Percentiles rank a stretch among this genome's conserved stretches.
Conservation (phyloP, 2,329 filamentous ascomycete genomes). For the Tolypocladium amazonense region DNA sequence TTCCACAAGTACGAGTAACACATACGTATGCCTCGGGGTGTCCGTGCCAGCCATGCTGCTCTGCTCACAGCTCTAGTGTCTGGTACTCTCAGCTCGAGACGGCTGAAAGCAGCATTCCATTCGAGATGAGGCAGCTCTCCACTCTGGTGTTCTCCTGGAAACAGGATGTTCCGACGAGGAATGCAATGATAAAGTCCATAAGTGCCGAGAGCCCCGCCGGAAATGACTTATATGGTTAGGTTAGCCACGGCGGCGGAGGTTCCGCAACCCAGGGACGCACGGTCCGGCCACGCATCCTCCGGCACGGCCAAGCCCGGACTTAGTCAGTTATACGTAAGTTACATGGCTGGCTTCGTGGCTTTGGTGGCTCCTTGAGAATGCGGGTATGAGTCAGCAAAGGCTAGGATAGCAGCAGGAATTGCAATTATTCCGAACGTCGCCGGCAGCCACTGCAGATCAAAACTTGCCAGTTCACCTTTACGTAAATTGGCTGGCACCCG, state of each 20-base stretch:
- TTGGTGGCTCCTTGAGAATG: neutral
- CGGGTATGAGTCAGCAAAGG: too few relatives aligned
- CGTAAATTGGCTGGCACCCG: too few relatives aligned
- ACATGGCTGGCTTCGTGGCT: neutral
- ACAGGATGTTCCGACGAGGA: neutral
- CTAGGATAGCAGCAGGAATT: too few relatives aligned
- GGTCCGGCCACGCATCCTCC: neutral
- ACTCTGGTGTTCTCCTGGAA: neutral
- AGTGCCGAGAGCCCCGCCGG: neutral
- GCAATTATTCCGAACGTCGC: too few relatives aligned
- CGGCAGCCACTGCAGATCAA: too few relatives aligned
- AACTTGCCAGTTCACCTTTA: too few relatives aligned
- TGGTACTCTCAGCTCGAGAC: neutral
- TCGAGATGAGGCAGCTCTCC: too few relatives aligned
- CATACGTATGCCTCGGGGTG: neutral
- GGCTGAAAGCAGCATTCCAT: too few relatives aligned
- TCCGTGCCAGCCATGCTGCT: neutral
- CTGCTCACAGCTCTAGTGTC: neutral
- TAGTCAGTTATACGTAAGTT: neutral
- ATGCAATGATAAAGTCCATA: neutral
- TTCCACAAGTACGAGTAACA: neutral
- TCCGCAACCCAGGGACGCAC: neutral
- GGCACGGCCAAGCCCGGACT: neutral
- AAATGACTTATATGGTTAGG: neutral
- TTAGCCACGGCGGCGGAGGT: neutral